A percentile compares a stretch with the other conserved stretches of the same genome.
Conservation (phyloP, 179 eudicot species). For the Beta corolliflora region DNA sequence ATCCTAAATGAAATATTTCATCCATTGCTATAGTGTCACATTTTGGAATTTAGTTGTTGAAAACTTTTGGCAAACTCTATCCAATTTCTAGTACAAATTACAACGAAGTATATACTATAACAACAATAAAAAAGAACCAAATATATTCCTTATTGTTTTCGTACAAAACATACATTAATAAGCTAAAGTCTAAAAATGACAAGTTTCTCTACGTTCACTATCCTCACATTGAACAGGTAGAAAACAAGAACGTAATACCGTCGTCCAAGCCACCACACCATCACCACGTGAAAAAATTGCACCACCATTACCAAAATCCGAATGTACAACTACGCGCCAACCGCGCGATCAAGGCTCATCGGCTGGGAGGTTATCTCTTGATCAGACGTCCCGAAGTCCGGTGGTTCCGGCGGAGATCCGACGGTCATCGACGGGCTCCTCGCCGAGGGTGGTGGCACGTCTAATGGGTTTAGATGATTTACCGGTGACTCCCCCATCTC, state of each 20-base stretch:
- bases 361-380: conserved; percentile 27
- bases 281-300: neutral
- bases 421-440: conserved; percentile 8
- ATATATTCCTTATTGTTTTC: no score
- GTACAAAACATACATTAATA: no score
- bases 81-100: no score
- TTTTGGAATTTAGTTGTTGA: no score
- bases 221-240: conserved; percentile 29
- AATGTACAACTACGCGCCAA: neutral
- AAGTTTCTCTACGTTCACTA: neutral
- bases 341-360: neutral
- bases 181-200: no score
- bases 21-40: no score
- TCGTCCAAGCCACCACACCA: neutral
- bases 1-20: no score
- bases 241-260: conserved; percentile 38
- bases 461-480: conserved; percentile 43
- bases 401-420: conserved; percentile 55
- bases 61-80: no score
- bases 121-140: no score
- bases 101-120: no score
- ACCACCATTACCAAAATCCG: neutral
- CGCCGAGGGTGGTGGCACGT: conserved; percentile 36
- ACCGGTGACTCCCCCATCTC: neutral
- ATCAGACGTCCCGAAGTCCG: conserved; percentile 50